Evolutionary conservation across 345 rosid species (phyloP).

Genomic region (Pseudoturritis turrita): DNA sequence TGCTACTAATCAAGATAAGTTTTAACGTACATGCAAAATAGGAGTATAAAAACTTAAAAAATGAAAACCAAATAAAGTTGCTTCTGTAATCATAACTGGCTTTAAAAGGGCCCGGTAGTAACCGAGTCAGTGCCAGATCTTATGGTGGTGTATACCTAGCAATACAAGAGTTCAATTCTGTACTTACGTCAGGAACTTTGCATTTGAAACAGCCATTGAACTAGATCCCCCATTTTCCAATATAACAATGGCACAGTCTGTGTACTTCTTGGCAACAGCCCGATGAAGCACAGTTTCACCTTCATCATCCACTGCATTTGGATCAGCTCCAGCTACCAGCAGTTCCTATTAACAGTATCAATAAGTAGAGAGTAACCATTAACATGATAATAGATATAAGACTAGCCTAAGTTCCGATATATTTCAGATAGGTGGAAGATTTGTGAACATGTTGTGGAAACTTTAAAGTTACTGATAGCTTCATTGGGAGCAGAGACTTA

Average conservation of each 20-base stretch:
- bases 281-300: conserved; percentile 95
- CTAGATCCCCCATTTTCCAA: conserved; percentile 85
- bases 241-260: conserved; percentile 89
- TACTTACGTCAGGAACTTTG: conserved; percentile 79
- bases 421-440: conserved; percentile 5
- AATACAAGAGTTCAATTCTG: conserved; percentile 5
- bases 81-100: background rate
- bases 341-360: conserved; percentile 58
- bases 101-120: background rate
- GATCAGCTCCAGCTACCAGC: conserved; percentile 95
- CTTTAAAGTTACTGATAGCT: conserved; percentile 6
- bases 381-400: conserved; percentile 1
- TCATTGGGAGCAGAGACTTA: conserved; percentile 39
- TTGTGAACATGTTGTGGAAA: background rate
- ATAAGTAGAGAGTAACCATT: background rate
- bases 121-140: background rate
- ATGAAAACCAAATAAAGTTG: background rate
- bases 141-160: background rate
- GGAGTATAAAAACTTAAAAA: background rate
- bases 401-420: background rate
- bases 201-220: conserved; percentile 80
- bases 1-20: background rate
- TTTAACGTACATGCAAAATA: background rate
- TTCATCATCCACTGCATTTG: conserved; percentile 96
- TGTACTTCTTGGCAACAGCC: conserved; percentile 82